Base-by-base conservation (phyloP, 495 filamentous ascomycete genomes). In the Astrocystis sublimbata region DNA sequence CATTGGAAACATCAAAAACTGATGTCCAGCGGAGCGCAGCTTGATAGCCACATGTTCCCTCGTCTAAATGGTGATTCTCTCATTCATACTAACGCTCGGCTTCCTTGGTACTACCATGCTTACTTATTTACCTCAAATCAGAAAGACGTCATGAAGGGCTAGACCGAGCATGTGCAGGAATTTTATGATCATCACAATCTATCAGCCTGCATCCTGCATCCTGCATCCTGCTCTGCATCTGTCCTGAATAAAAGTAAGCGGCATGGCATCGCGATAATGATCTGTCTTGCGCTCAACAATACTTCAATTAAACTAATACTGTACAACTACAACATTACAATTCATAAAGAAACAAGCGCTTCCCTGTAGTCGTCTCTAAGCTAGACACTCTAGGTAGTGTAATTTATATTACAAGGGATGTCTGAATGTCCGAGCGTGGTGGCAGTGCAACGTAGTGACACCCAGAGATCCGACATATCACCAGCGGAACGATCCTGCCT, bases 381-480 rank as follows among this genome's bases (percentile, higher is more conserved):
- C 19, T 24, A 23, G 41, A 43, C 42, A 51, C 10, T 35, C 24
- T 21, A 54, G 19, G 33, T 36, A 52, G 10, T 1, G 28, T 50
- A 33, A 1, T 33, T 30, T 36, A 52, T 36, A 38, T 54, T 38
- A 38, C 51, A 38, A 52, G 51, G 51, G 47, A 30, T 3, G n/a
- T 26, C 26, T n/a, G 47, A 8, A 30, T 17, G 51, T 54, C 51
- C 51, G 51, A 54, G 51, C 51, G 51, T 33, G 26, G 17, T 21
- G 4, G 19, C n/a, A 33, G 40, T 54, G 51, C 51, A 21, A 26
- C 51, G 26, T 38, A 26, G 4, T 6, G 10, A 30, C 24, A 26
- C 24, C 24, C 24, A 17, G n/a, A 49, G 9, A 31, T 26, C 30
- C 24, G 26, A 30, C 24, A 23, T 15, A 30, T 49, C 24, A n/a